Base-by-base conservation (phyloP, 306 rosid species). In the Quercus alba region DNA sequence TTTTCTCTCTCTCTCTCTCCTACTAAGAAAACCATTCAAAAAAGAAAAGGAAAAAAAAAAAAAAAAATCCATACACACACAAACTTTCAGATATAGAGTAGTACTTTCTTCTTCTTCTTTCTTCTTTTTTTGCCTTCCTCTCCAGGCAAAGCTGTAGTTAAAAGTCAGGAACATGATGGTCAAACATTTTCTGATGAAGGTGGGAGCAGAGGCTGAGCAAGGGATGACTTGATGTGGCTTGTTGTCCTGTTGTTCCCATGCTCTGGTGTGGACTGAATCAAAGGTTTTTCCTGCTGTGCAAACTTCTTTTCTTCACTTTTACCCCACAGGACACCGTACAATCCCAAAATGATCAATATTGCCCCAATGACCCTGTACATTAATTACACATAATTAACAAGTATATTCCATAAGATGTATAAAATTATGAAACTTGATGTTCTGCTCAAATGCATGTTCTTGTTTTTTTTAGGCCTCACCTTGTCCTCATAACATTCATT, bases 301-400 rank as follows among this genome's bases (percentile, higher is more conserved):
- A 91, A 84, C 79, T 91, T 95, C 81, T 57, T 90, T 73, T 95
- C 99, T 85, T 91, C 91, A 19, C 21, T 91, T 88, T 93, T 95
- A 5, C 99, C 99, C 98, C 98, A 95, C 85, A 95, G 71, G 35
- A 95, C 99, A 12, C 90, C 74, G 87, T 95, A 95, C 30, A 95
- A 83, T 71, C 99, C 99, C 72, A 76, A 76, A 35, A 95, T 84
- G 81, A 95, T 95, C 89, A 93, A 73, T 61, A 82, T 86, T 68
- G 99, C 99, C 77, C 99, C 99, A 59, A 95, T 91, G 56, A 95
- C 93, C 92, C 99, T 95, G 83, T 73, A 70, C 83, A 81, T 20
- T 75, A 49, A 56, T 38, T 38, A 54, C 71, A 38, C 79, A 81
- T 6, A 28, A 67, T 31, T 31, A 63, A 67, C 17, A 5, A 18